Evolutionary conservation across 305 asterid species (phyloP), one percentile per base, ranked within the genome.

Genomic region (Nicotiana rustica): DNA sequence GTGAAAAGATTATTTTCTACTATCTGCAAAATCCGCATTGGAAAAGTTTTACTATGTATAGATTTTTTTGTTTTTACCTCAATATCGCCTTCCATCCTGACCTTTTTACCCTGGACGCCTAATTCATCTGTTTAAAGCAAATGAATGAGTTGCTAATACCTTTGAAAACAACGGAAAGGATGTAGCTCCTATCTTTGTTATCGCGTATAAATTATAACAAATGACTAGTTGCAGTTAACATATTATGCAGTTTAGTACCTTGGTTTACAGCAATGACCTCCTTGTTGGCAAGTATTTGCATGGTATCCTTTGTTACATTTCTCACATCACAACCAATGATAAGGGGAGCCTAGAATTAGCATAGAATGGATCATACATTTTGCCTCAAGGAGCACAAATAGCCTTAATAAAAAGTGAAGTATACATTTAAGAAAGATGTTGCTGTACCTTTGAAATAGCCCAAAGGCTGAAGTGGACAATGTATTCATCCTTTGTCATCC

Each of bases 301-400:
- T 79, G 18, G 85, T 87, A 21, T 95, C 96, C 67, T 92, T 88
- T 13, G 87, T 80, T 60, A 84, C 80, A 60, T 86, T 91, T 89
- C 94, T 92, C 83, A 95, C 92, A 79, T 95, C 97, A 82, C 97
- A 94, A 14, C 99, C 99, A 25, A 95, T 91, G 71, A 94, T 91
- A 36, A 95, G 96, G n/a, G 99, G 98, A 76, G 99, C 96, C 97
- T 94, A 86, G 17, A 18, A 47, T 19, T 36, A 33, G 33, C 52
- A 56, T 4, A 77, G 5, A 55, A 55, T 56, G 52, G 47, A 31
- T 77, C 49, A 77, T n/a, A 29, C 31, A 77, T 56, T 56, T 9
- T 55, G 66, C 1, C 0, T 15, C 17, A 29, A 0, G 29, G 47
- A 75, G 47, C 44, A 52, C 47, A 29, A 47, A 49, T 8, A 52